A percentile compares a stretch with the other conserved stretches of the same genome.
Evolutionary conservation across 257 asterid species (phyloP).

Genomic region (Solanum stenotomum): DNA sequence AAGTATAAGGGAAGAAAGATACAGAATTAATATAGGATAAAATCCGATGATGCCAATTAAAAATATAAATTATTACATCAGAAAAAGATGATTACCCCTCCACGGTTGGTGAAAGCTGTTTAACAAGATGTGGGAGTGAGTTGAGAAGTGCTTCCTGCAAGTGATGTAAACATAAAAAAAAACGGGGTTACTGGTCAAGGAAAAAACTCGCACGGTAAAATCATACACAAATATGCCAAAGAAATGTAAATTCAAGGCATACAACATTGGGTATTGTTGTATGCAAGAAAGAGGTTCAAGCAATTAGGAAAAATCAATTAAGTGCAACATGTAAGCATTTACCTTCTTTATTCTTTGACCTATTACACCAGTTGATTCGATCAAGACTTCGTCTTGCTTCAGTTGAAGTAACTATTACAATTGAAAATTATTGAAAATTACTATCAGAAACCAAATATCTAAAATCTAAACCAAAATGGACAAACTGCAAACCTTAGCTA

Average conservation of each 20-base stretch:
- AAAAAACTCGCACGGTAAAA: not conserved
- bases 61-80: not conserved
- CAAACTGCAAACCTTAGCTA: slow-evolving; percentile 50
- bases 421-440: slow-evolving; percentile 7
- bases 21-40: not conserved
- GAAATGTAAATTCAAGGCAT: not conserved
- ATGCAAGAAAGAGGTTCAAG: not conserved
- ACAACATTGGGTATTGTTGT: not conserved
- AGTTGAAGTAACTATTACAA: slow-evolving; percentile 60
- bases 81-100: slow-evolving; percentile 41
- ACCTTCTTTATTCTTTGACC: slow-evolving; percentile 97
- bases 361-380: slow-evolving; percentile 97
- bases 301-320: not conserved
- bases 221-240: not conserved
- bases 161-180: slow-evolving; percentile 11
- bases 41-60: not conserved
- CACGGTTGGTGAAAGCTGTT: slow-evolving; percentile 47
- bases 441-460: not conserved
- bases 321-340: not conserved
- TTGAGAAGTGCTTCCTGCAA: slow-evolving; percentile 86
- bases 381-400: slow-evolving; percentile 67
- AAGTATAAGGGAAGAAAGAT: not conserved
- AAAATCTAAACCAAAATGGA: not conserved
- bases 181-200: not conserved
- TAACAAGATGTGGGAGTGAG: slow-evolving; percentile 77